phyloP scores from a whole-genome alignment of 2,329 filamentous ascomycete genomes.

The Gnomoniopsis smithogilvyi region DNA sequence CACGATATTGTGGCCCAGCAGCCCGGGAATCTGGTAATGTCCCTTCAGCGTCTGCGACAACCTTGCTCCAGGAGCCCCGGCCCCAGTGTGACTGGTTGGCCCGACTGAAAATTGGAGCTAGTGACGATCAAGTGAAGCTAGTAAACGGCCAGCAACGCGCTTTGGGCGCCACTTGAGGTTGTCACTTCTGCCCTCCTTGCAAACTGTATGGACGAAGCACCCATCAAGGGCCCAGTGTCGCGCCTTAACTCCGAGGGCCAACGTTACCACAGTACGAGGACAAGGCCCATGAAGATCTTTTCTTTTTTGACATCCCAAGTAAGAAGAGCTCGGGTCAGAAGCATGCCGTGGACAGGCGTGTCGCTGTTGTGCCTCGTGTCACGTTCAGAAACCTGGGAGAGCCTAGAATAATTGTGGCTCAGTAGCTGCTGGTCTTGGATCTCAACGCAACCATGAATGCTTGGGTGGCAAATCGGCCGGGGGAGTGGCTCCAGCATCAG shows the following conservation, averaged over 20 bases:
- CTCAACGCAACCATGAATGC: neutral
- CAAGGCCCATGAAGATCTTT: neutral
- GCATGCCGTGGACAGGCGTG: neutral
- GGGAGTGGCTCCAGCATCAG: too few relatives aligned
- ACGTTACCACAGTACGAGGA: neutral
- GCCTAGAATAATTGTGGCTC: slow-evolving; percentile 24
- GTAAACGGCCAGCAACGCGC: neutral
- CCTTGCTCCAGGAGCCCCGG: neutral
- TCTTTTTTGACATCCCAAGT: neutral
- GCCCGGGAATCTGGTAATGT: neutral
- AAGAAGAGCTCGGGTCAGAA: neutral
- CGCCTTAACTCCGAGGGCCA: neutral
- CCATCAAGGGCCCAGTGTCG: neutral
- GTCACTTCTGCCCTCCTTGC: neutral
- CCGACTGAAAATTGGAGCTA: slow-evolving; percentile 3
- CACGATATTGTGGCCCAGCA: neutral
- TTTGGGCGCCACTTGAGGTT: neutral
- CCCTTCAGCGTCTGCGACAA: neutral
- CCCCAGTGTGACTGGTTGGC: neutral
- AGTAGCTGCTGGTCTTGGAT: slow-evolving; percentile 12
- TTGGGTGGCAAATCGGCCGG: slow-evolving; percentile 14
- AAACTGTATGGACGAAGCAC: too few relatives aligned
- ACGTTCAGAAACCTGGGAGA: neutral
- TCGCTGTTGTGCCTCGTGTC: neutral
- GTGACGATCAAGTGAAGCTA: neutral